Percentiles rank a stretch among this genome's conserved stretches.
These are phyloP conservation scores for Vachellia pachyceras DNA, from an alignment of 306 rosid species.

Conservation along the genomic window DNA sequence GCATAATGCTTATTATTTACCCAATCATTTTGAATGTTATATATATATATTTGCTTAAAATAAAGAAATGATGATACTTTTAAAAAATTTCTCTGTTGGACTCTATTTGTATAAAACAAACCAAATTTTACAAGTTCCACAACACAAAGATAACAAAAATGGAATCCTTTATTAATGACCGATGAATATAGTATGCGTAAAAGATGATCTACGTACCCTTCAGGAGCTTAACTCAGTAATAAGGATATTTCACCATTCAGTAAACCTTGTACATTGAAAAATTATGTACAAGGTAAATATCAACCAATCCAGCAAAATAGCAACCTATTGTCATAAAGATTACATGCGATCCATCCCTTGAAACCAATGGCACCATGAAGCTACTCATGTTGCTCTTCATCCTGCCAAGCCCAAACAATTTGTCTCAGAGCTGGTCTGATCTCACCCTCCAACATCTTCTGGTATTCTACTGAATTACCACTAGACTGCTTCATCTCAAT, in stretches of 20 bases:
- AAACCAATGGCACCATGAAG: constrained; percentile 35
- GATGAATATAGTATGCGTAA: background rate
- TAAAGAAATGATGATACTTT: too few species aligned
- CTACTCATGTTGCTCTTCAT: constrained; percentile 35
- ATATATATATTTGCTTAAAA: too few species aligned
- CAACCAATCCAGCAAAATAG: constrained; percentile 23
- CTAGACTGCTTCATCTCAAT: constrained; percentile 49
- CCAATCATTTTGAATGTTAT: background rate
- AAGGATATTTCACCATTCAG: constrained; percentile 4
- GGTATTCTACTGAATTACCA: constrained; percentile 50
- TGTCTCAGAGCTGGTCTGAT: constrained; percentile 52
- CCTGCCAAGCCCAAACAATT: constrained; percentile 50
- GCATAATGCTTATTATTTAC: background rate
- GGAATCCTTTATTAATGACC: background rate
- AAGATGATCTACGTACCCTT: background rate
- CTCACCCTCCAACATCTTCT: constrained; percentile 46
- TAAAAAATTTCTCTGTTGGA: too few species aligned
- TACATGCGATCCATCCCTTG: constrained; percentile 2
- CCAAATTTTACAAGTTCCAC: constrained; percentile 3
- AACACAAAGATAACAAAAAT: constrained; percentile 1
- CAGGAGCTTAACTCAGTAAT: background rate
- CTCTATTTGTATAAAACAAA: background rate
- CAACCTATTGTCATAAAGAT: background rate
- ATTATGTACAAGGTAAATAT: background rate
- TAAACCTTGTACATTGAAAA: constrained; percentile 18